Conservation (phyloP, 2,329 filamentous ascomycete species). For the Neonectria hederae region DNA sequence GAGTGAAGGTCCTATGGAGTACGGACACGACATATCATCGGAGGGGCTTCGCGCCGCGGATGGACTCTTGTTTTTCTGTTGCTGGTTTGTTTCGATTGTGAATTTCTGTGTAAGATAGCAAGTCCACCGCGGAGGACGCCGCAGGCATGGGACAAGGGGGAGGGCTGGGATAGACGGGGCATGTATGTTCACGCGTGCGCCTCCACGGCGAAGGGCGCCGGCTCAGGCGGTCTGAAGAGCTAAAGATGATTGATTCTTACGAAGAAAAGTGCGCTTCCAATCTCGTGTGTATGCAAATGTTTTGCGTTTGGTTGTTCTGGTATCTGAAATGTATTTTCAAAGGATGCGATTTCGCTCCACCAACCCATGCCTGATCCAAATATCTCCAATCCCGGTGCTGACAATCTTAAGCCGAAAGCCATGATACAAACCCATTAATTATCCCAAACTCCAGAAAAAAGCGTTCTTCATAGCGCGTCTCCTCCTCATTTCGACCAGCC, state of each 20-base stretch:
- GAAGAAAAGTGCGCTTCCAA: not conserved
- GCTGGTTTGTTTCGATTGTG: not conserved
- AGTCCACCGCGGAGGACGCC: conserved; percentile 3
- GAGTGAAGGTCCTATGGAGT: not conserved
- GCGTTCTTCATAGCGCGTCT: not conserved
- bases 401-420: conserved; percentile 15
- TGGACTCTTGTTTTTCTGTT: conserved; percentile 1
- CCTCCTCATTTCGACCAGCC: not conserved
- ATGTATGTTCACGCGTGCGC: conserved; percentile 12
- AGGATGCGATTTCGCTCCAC: conserved; percentile 25
- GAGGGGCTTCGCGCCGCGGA: not conserved
- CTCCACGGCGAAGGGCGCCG: conserved; percentile 3
- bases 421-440: conserved; percentile 9
- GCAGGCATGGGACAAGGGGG: not conserved
- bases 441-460: conserved; percentile 33
- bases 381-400: conserved; percentile 18
- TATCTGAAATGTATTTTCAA: conserved; percentile 20
- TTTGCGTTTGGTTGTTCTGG: conserved; percentile 13
- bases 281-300: not conserved
- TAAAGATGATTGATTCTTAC: conserved; percentile 2
- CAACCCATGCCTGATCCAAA: conserved; percentile 13
- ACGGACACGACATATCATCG: conserved; percentile 14
- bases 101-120: conserved; percentile 21
- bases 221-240: not conserved
- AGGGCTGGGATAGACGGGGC: conserved; percentile 17